Conservation (phyloP, 345 rosid genomes). For the Kernera saxatilis region DNA sequence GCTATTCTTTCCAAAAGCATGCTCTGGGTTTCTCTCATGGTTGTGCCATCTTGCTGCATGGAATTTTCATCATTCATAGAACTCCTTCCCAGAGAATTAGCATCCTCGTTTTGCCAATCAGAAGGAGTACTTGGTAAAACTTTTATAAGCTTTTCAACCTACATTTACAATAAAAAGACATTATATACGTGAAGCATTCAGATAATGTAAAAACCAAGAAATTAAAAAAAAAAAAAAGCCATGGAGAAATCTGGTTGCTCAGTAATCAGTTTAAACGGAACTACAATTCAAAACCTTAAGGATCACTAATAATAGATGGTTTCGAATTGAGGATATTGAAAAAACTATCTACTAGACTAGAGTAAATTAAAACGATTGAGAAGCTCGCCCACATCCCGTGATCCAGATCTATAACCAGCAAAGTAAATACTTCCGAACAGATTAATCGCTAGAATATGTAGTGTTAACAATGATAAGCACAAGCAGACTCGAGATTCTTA, state of each 20-base stretch:
- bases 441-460: background rate
- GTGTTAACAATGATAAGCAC: background rate
- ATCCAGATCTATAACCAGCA: background rate
- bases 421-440: background rate
- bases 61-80: slow-evolving; percentile 38
- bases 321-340: background rate
- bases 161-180: slow-evolving; percentile 2
- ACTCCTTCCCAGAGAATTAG: slow-evolving; percentile 37
- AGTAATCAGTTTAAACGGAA: background rate
- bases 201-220: background rate
- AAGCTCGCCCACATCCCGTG: background rate
- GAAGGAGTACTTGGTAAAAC: slow-evolving; percentile 79
- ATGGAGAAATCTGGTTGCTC: background rate
- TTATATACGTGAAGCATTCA: background rate
- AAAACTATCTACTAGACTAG: background rate
- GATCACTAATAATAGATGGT: background rate
- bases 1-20: slow-evolving; percentile 98
- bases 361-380: background rate
- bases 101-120: slow-evolving; percentile 78
- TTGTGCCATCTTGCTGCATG: slow-evolving; percentile 63
- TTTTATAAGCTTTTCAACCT: slow-evolving; percentile 97
- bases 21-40: slow-evolving; percentile 88
- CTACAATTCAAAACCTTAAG: background rate
- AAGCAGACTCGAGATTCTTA: background rate
- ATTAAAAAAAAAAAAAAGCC: background rate